A percentile compares a stretch with the other conserved stretches of the same genome.
These are phyloP conservation scores for Durio zibethinus DNA, from an alignment of 345 rosid genomes.

Conservation along the genomic window DNA sequence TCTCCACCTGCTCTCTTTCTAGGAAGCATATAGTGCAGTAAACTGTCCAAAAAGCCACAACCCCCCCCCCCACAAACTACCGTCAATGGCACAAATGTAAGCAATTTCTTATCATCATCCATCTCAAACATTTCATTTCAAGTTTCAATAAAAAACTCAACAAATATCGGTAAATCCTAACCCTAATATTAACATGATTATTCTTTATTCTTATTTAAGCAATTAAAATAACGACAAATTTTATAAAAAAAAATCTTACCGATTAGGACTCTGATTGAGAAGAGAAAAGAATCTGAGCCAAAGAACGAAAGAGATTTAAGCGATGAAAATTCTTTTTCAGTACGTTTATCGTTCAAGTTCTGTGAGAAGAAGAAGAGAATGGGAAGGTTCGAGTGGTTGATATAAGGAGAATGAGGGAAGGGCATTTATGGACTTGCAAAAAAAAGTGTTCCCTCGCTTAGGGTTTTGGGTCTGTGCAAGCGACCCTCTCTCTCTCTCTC, in stretches of 20 bases:
- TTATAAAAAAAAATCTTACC: constrained; percentile 40
- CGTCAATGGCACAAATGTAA: constrained; percentile 20
- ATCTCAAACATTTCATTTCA: not conserved
- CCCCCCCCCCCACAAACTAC: constrained; percentile 31
- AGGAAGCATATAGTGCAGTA: constrained; percentile 96
- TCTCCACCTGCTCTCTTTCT: constrained; percentile 70
- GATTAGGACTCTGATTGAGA: constrained; percentile 44
- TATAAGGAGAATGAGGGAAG: constrained; percentile 6
- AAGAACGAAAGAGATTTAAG: not conserved
- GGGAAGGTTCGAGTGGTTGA: not conserved
- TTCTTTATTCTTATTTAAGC: not conserved
- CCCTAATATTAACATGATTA: constrained; percentile 29
- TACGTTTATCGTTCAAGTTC: not conserved
- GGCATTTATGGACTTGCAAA: constrained; percentile 6
- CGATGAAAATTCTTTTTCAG: not conserved
- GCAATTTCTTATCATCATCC: not conserved
- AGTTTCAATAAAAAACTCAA: not conserved
- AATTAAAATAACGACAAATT: not conserved
- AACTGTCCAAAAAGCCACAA: constrained; percentile 50
- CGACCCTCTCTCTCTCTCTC: not conserved
- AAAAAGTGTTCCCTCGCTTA: not conserved
- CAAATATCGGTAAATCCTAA: constrained; percentile 32
- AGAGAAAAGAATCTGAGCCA: constrained; percentile 41
- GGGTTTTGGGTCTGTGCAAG: not conserved
- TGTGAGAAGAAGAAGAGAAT: not conserved